Evolutionary conservation across 345 rosid species (phyloP), one percentile per base, ranked within the genome.

Genomic region (Sonneratia caseolaris): DNA sequence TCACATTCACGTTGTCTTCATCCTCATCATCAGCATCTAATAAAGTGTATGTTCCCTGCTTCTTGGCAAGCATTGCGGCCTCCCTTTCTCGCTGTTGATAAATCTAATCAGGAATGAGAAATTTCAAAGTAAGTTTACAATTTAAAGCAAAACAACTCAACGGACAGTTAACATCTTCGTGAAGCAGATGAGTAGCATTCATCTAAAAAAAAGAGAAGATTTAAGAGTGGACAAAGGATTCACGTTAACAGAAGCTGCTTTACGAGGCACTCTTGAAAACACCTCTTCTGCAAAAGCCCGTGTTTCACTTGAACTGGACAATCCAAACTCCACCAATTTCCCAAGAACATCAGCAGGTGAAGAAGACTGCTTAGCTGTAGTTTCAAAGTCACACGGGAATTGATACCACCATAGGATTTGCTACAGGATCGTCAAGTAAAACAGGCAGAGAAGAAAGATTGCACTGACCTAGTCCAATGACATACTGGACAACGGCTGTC

Each of bases 1-100:
- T 48, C 42, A 36, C 64, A 12, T 76, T 62, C 32, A 22, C 64
- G 7, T 76, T 70, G 15, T 81, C 85, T 15, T 82, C 89, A 27
- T 81, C 88, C 0, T 78, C 82, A 3, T 86, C 96, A 68, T 84
- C 97, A 49, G 89, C 97, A 81, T 90, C 97, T 83, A 92, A 73
- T 71, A 95, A 75, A 47, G 84, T 69, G 72, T 94, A 94, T 2
- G 84, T 80, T 47, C 76, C 77, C 74, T 90, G 97, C 83, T 89
- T 95, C 83, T 84, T 87, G 8, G 77, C 97, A 74, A 91, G 73
- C 79, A 87, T 79, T 64, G 88, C 96, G 70, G 97, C 96, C 81
- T 92, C 97, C 73, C 86, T 88, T 84, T 95, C 99, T 75, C 80
- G 88, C 74, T 89, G 85, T 75, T 85, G 89, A 82, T 95, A 92